These are phyloP conservation scores for Bocquillonia castaneifolia DNA, from an alignment of 441 rosid genomes.

Conservation along the genomic window DNA sequence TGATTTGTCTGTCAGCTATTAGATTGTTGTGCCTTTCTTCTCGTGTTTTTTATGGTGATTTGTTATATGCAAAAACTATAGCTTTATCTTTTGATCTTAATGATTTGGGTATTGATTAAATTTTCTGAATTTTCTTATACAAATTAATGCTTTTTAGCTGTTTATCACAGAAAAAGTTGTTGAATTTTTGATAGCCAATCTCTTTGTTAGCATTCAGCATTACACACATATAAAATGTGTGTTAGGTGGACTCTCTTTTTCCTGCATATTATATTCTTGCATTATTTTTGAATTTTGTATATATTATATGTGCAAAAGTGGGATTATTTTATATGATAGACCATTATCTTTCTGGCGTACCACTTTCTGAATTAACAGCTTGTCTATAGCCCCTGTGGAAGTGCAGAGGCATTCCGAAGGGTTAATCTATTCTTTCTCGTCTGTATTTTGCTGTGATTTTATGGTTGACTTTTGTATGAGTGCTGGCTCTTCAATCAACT, in stretches of 20 bases:
- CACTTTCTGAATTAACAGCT: slow-evolving; percentile 8
- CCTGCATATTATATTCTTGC: slow-evolving; percentile 17
- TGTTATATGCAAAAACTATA: background rate
- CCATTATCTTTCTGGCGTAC: slow-evolving; percentile 9
- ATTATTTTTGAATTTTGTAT: slow-evolving; percentile 13
- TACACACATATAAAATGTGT: slow-evolving; percentile 19
- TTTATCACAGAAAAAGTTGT: slow-evolving; percentile 6
- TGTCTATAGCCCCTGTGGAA: slow-evolving; percentile 11
- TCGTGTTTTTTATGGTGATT: slow-evolving; percentile 21
- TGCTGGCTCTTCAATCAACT: background rate
- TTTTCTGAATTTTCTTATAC: slow-evolving; percentile 19
- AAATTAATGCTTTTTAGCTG: background rate
- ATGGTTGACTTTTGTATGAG: background rate
- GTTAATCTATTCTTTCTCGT: slow-evolving; percentile 6
- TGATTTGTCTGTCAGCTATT: slow-evolving; percentile 11
- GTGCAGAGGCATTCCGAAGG: slow-evolving; percentile 9
- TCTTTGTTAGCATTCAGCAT: slow-evolving; percentile 13
- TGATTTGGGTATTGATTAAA: slow-evolving; percentile 16
- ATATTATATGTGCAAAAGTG: slow-evolving; percentile 11
- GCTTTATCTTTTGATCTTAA: slow-evolving; percentile 8
- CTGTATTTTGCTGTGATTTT: background rate
- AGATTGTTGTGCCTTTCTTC: slow-evolving; percentile 7
- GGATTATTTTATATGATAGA: slow-evolving; percentile 14
- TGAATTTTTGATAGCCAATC: slow-evolving; percentile 19
- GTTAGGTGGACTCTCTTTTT: slow-evolving; percentile 24